Percentiles rank a stretch among this genome's conserved stretches.
phyloP scores from a whole-genome alignment of 805 yeast genomes.

The Metschnikowia cubensis region DNA sequence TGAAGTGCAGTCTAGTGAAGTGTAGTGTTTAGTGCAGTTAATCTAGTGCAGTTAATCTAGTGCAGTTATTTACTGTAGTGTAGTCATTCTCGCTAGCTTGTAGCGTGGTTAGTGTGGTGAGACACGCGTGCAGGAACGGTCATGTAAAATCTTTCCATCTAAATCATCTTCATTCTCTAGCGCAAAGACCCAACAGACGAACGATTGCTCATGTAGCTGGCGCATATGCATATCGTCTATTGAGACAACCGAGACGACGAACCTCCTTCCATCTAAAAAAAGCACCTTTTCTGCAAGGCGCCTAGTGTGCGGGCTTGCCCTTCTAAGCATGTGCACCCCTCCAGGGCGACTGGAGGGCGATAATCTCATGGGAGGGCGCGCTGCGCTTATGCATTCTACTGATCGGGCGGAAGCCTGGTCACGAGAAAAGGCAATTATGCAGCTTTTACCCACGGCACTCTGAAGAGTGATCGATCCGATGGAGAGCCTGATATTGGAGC shows the following conservation, averaged over 20 bases:
- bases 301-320: background rate
- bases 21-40: too few relatives aligned
- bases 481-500: too few relatives aligned
- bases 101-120: too few relatives aligned
- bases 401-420: background rate
- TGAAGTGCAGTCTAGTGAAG: too few relatives aligned
- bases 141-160: too few relatives aligned
- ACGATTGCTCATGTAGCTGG: background rate
- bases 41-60: too few relatives aligned
- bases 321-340: background rate
- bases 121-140: too few relatives aligned
- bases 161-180: too few relatives aligned
- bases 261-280: background rate
- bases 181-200: background rate
- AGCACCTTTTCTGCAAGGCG: background rate
- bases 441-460: background rate
- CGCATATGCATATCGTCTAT: background rate
- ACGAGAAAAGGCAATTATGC: background rate
- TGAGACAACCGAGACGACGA: background rate
- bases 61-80: too few relatives aligned
- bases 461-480: background rate
- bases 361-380: background rate
- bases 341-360: background rate
- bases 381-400: background rate
- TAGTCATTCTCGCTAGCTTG: too few relatives aligned